Evolutionary conservation across 2,329 filamentous ascomycete genomes (phyloP), one percentile per base, ranked within the genome.

Genomic region (Lomentospora prolificans): DNA sequence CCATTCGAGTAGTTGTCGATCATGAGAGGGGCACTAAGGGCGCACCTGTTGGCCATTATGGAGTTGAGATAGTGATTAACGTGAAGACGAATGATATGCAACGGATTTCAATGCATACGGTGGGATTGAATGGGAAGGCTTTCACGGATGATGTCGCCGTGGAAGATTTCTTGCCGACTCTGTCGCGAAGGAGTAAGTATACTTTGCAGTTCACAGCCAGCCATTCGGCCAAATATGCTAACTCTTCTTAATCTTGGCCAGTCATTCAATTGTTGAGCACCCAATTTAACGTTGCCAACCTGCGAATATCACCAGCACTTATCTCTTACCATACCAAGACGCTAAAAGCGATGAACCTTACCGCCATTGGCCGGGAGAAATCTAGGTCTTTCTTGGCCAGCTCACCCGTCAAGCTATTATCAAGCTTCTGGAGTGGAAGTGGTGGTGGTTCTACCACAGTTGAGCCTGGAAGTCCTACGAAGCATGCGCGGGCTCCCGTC

Each of bases 321-420:
- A 79, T 95, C 3, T 84, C 84, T 9, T 89, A 87, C 61, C 87
- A 96, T 64, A 84, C 84, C 50, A 90, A 90, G 59, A 82, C 89
- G 2, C 75, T 96, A 27, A 85, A 85, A 31, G 82, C 84, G 3
- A 72, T 96, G 24, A 80, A 79, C 50, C 75, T 88, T 41, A 75
- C 81, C 19, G 71, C 80, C 39, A 74, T 81, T 30, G 79, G 85
- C 41, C 76, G 79, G 0, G 82, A 85, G 64, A 87, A 82, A 66
- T 79, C 82, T 9, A 79, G 79, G 55, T 84, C 83, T 0, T 88
- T 89, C 65, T 78, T 92, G 8, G 84, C 84, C 3, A 81, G 86
- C n/a, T 96, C 91, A 1, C 91, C 92, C 0, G 89, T 95, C 51
- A 97, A 96, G 67, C 78, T 96, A 64, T 75, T 97, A 14, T 95